These are phyloP conservation scores for Dicorynia guianensis DNA, from an alignment of 306 rosid genomes.

Conservation along the genomic window DNA sequence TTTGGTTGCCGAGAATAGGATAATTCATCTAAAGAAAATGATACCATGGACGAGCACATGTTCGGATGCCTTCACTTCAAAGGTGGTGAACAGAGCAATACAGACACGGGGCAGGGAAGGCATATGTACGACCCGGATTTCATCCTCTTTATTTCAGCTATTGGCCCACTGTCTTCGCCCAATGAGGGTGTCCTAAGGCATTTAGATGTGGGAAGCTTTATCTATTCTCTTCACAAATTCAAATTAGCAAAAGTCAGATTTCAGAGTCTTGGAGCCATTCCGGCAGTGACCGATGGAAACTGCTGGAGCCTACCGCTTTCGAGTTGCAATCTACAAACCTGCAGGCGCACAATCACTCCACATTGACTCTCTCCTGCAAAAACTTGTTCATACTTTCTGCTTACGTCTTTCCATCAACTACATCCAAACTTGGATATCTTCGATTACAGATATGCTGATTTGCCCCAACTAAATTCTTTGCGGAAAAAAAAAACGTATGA, in stretches of 20 bases:
- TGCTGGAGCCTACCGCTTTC: neutral
- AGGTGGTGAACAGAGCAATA: constrained; percentile 36
- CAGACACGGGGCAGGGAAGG: neutral
- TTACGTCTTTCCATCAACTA: neutral
- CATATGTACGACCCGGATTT: constrained; percentile 31
- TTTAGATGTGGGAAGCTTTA: constrained; percentile 3
- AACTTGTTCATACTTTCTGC: neutral
- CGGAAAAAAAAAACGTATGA: no score
- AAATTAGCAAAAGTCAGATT: constrained; percentile 23
- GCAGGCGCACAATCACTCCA: neutral
- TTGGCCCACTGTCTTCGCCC: constrained; percentile 49
- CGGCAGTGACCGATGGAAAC: constrained; percentile 14
- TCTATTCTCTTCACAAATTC: constrained; percentile 15
- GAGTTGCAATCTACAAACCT: neutral
- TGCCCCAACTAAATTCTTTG: neutral
- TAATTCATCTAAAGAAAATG: neutral
- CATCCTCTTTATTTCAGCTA: constrained; percentile 14
- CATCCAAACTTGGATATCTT: neutral
- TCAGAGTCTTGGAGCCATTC: neutral
- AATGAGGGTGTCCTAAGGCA: constrained; percentile 25
- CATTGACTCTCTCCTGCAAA: neutral
- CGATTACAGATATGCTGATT: neutral
- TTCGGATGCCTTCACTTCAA: constrained; percentile 38
- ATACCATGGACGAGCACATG: constrained; percentile 40
- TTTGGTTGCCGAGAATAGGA: neutral